Evolutionary conservation across 202 grass and related monocot species (phyloP).

Genomic region (Carex arenaria): DNA sequence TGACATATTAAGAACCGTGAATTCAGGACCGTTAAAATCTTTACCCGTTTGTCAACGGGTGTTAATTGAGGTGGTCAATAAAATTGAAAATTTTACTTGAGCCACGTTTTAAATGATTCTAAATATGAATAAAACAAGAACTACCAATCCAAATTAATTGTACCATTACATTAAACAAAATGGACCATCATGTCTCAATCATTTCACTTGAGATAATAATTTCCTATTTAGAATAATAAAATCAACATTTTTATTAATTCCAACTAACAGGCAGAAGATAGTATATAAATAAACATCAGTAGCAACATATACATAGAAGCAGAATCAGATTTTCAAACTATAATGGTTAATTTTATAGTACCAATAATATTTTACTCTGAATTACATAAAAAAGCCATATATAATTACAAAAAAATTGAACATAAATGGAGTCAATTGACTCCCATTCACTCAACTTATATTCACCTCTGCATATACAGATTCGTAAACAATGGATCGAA

Average conservation of each 20-base stretch:
- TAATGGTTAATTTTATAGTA: no score
- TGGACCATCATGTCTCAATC: neutral
- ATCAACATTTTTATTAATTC: neutral
- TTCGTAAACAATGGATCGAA: no score
- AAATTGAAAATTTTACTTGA: neutral
- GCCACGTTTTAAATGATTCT: neutral
- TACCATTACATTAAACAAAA: neutral
- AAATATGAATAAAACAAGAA: neutral
- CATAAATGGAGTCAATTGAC: no score
- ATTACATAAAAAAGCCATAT: no score
- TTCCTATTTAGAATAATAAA: neutral
- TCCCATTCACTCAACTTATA: no score
- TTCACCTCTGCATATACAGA: no score
- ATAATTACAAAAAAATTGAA: no score
- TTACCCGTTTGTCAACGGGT: neutral
- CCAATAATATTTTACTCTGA: no score
- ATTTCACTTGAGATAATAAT: neutral
- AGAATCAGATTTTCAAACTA: no score
- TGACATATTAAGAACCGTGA: no score
- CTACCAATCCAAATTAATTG: neutral
- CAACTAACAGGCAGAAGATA: neutral
- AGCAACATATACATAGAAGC: no score
- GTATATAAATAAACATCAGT: neutral
- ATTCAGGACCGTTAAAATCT: no score
- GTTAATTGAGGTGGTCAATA: neutral